phyloP scores from a whole-genome alignment of 495 filamentous ascomycete species.

The Penicillium arizonense region DNA sequence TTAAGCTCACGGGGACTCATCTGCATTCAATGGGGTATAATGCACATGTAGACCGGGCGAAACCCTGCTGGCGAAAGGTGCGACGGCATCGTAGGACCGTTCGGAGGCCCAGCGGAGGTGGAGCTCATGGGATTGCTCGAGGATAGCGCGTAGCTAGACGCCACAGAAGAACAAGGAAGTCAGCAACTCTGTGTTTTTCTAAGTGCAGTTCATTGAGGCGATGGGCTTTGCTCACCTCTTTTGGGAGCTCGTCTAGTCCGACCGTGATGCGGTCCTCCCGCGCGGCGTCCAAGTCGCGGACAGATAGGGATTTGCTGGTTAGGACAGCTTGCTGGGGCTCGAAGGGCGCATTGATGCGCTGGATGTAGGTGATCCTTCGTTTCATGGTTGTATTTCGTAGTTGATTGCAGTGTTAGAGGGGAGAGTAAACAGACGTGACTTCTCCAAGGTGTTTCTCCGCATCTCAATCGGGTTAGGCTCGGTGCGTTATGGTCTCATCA shows the following conservation, averaged over 20 bases:
- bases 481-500: constrained; percentile 2
- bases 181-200: background rate
- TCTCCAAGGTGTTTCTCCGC: constrained; percentile 21
- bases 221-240: constrained; percentile 47
- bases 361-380: constrained; percentile 80
- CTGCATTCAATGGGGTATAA: constrained; percentile 56
- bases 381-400: constrained; percentile 56
- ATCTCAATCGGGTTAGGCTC: constrained; percentile 24
- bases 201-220: background rate
- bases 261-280: constrained; percentile 82
- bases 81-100: constrained; percentile 50
- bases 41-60: constrained; percentile 83
- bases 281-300: constrained; percentile 56
- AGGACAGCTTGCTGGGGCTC: constrained; percentile 59
- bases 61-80: constrained; percentile 72
- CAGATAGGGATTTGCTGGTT: constrained; percentile 43
- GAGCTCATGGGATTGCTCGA: constrained; percentile 68
- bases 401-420: background rate
- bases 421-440: constrained; percentile 2
- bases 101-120: constrained; percentile 77
- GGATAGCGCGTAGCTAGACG: constrained; percentile 53
- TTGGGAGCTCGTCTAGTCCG: constrained; percentile 67
- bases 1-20: constrained; percentile 39
- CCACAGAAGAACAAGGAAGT: background rate
- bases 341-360: constrained; percentile 58